A percentile compares a stretch with the other conserved stretches of the same genome.
phyloP scores from a whole-genome alignment of 2,329 filamentous ascomycete genomes.

The Xylaria polymorpha region DNA sequence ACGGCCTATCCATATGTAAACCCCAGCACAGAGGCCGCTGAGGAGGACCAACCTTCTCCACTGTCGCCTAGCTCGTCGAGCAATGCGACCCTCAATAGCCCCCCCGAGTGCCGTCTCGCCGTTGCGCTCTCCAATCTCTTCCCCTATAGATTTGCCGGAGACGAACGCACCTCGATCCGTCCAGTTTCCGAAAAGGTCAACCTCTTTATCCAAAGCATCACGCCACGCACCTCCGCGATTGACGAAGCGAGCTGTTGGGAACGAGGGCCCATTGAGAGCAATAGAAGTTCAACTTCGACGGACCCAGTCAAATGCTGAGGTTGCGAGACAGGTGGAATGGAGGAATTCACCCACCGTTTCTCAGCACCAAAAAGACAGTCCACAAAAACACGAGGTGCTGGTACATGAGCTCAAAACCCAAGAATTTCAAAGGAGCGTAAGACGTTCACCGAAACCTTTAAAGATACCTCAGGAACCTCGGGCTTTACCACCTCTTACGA shows the following conservation, averaged over 20 bases:
- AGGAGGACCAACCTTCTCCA: slow-evolving; percentile 30
- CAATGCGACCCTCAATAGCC: slow-evolving; percentile 10
- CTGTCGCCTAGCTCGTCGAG: slow-evolving; percentile 15
- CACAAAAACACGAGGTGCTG: background rate
- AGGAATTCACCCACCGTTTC: slow-evolving; percentile 31
- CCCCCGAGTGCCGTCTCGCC: slow-evolving; percentile 9
- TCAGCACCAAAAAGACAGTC: slow-evolving; percentile 7
- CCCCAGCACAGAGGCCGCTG: slow-evolving; percentile 2
- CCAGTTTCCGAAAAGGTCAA: slow-evolving; percentile 37
- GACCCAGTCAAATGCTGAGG: slow-evolving; percentile 43
- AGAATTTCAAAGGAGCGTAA: slow-evolving; percentile 19
- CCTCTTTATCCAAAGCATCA: slow-evolving; percentile 36
- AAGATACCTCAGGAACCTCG: slow-evolving; percentile 19
- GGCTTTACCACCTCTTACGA: slow-evolving; percentile 36
- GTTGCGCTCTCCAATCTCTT: slow-evolving; percentile 21
- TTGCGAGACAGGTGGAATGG: slow-evolving; percentile 32
- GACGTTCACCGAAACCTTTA: slow-evolving; percentile 10
- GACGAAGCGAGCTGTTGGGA: slow-evolving; percentile 10
- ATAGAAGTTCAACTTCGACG: slow-evolving; percentile 39
- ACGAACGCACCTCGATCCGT: slow-evolving; percentile 9
- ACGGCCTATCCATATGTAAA: slow-evolving; percentile 22
- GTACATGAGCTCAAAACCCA: background rate
- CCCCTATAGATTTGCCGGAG: slow-evolving; percentile 14
- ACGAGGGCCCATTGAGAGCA: background rate
- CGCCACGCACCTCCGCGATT: slow-evolving; percentile 26